These are phyloP conservation scores for Acanthamoeba divionensis DNA, from an alignment of 208 protist species.

Conservation along the genomic window DNA sequence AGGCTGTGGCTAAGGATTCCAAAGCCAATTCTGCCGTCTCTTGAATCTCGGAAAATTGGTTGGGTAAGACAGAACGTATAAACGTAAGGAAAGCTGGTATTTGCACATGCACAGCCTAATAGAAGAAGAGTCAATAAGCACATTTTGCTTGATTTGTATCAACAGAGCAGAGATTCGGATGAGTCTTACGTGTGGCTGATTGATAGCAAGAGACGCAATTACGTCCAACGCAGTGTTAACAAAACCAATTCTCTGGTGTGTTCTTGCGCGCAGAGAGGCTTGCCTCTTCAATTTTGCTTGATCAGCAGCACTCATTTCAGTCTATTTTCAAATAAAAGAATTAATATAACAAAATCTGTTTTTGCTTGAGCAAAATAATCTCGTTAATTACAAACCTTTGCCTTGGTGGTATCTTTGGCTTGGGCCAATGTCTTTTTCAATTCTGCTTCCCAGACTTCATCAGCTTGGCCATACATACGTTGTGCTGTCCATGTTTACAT, in stretches of 20 bases:
- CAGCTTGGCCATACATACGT: conserved; percentile 31
- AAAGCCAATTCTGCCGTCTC: background rate
- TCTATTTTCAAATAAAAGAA: background rate
- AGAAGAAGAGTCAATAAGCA: background rate
- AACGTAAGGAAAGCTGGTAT: background rate
- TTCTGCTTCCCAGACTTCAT: conserved; percentile 32
- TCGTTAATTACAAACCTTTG: background rate
- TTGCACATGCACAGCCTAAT: background rate
- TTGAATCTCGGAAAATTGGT: background rate
- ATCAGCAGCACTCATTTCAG: background rate
- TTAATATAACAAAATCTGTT: background rate
- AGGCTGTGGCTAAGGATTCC: background rate
- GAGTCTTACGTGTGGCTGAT: background rate
- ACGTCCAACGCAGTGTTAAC: background rate
- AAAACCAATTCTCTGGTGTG: background rate
- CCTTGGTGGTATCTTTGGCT: background rate
- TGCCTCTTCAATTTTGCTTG: background rate
- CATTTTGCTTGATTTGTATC: background rate
- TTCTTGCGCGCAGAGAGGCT: background rate
- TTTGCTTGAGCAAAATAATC: background rate
- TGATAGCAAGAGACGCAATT: background rate
- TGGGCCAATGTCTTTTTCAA: conserved; percentile 37
- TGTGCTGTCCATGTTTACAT: background rate
- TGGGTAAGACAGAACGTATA: background rate
- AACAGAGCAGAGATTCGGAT: background rate